Conservation (phyloP, 1,284 basidiomycete species). For the Lentinula novae-zelandiae region DNA sequence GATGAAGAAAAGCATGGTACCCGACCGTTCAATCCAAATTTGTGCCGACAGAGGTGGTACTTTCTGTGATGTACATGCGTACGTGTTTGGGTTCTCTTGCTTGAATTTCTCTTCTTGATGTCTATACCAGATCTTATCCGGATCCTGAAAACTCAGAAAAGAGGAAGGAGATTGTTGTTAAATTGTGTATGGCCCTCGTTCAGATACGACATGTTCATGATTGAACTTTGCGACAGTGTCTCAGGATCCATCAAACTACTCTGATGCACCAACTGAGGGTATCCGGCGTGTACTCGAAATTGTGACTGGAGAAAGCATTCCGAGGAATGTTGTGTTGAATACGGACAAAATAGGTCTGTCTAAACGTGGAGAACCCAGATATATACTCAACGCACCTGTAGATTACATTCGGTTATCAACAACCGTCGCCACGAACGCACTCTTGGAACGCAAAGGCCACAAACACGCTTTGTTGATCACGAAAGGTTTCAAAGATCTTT, state of each 20-base stretch:
- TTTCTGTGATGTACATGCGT: constrained; percentile 71
- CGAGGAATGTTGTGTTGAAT: constrained; percentile 63
- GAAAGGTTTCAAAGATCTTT: constrained; percentile 87
- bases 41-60: constrained; percentile 40
- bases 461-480: constrained; percentile 92
- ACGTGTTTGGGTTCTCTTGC: constrained; percentile 19
- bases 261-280: constrained; percentile 93
- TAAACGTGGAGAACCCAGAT: neutral
- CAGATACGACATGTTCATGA: neutral
- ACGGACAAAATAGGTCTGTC: constrained; percentile 79
- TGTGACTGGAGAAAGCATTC: constrained; percentile 64
- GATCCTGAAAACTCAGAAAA: constrained; percentile 57
- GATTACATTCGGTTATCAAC: constrained; percentile 93
- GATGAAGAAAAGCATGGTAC: neutral
- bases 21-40: constrained; percentile 42
- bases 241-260: constrained; percentile 83
- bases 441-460: constrained; percentile 92
- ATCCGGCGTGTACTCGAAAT: constrained; percentile 88
- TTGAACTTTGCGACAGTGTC: constrained; percentile 54
- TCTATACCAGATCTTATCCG: constrained; percentile 57
- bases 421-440: constrained; percentile 94
- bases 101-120: neutral
- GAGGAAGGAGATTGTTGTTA: constrained; percentile 74
- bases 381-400: constrained; percentile 25
- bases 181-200: constrained; percentile 53